Conservation (phyloP, 2,329 filamentous ascomycete genomes). For the Cryphonectria parasitica region DNA sequence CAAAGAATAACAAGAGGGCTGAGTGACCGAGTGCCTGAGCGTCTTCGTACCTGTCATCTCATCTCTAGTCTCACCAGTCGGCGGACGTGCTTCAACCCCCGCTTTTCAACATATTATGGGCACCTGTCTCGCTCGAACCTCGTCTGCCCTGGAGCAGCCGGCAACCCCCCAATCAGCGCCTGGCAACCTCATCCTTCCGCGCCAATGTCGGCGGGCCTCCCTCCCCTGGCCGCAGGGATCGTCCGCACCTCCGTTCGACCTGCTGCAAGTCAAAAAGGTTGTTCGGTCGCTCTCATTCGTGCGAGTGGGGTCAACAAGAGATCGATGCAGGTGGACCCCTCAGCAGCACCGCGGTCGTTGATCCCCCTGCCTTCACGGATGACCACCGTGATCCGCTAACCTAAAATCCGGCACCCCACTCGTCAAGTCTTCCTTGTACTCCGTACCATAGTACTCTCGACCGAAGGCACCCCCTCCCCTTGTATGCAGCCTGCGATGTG, state of each 20-base stretch:
- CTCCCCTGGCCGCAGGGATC: slow-evolving; percentile 24
- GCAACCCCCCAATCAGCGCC: slow-evolving; percentile 27
- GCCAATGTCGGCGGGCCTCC: slow-evolving; percentile 23
- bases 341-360: slow-evolving; percentile 15
- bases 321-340: slow-evolving; percentile 21
- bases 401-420: slow-evolving; percentile 27
- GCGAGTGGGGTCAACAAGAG: slow-evolving; percentile 25
- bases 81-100: slow-evolving; percentile 7
- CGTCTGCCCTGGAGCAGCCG: slow-evolving; percentile 12
- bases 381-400: slow-evolving; percentile 27
- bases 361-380: slow-evolving; percentile 20
- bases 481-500: slow-evolving; percentile 19
- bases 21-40: slow-evolving; percentile 1
- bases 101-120: slow-evolving; percentile 1
- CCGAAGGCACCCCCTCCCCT: neutral
- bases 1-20: neutral
- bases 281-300: slow-evolving; percentile 27
- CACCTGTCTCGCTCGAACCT: slow-evolving; percentile 3
- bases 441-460: neutral
- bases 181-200: slow-evolving; percentile 20
- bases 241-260: slow-evolving; percentile 20
- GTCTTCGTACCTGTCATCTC: slow-evolving; percentile 15
- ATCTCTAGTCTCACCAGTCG: slow-evolving; percentile 14
- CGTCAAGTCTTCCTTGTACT: slow-evolving; percentile 13
- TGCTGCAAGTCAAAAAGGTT: slow-evolving; percentile 27